These are phyloP conservation scores for Juglanconis oblonga DNA, from an alignment of 2,329 filamentous ascomycete species.

Conservation along the genomic window DNA sequence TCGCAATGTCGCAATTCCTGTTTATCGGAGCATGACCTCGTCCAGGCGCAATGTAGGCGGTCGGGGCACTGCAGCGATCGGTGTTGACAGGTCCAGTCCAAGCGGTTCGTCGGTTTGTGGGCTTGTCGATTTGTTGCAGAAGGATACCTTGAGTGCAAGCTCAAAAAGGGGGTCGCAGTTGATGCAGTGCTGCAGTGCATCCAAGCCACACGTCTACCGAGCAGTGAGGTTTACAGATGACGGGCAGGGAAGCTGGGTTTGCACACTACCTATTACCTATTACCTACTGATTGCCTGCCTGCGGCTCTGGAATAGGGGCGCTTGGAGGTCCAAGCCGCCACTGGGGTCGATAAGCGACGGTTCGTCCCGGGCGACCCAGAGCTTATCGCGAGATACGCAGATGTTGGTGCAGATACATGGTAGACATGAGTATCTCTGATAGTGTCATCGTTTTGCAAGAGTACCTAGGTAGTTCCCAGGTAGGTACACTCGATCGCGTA, in stretches of 20 bases:
- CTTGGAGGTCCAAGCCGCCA: not conserved
- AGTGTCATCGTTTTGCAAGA: not conserved
- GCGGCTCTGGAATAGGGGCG: not conserved
- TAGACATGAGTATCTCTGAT: not conserved
- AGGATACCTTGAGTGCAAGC: too few relatives aligned
- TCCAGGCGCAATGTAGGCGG: slow-evolving; percentile 5
- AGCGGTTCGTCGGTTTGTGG: not conserved
- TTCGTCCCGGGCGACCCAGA: not conserved
- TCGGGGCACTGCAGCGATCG: not conserved
- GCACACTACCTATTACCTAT: too few relatives aligned
- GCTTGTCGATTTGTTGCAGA: too few relatives aligned
- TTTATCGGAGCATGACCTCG: slow-evolving; percentile 18
- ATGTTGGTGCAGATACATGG: not conserved
- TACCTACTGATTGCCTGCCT: too few relatives aligned
- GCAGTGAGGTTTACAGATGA: too few relatives aligned
- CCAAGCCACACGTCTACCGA: too few relatives aligned
- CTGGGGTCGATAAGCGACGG: not conserved
- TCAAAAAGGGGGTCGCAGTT: too few relatives aligned
- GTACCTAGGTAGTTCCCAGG: too few relatives aligned
- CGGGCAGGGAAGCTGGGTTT: too few relatives aligned
- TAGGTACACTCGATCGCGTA: too few relatives aligned
- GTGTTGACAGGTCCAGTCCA: not conserved
- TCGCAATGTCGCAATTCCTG: not conserved
- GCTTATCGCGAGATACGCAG: not conserved
- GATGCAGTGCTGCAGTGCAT: too few relatives aligned